Percentiles rank a stretch among this genome's conserved stretches.
Evolutionary conservation across 164 flowering plant genomes (phyloP).

Genomic region (Magnolia changhungtana): DNA sequence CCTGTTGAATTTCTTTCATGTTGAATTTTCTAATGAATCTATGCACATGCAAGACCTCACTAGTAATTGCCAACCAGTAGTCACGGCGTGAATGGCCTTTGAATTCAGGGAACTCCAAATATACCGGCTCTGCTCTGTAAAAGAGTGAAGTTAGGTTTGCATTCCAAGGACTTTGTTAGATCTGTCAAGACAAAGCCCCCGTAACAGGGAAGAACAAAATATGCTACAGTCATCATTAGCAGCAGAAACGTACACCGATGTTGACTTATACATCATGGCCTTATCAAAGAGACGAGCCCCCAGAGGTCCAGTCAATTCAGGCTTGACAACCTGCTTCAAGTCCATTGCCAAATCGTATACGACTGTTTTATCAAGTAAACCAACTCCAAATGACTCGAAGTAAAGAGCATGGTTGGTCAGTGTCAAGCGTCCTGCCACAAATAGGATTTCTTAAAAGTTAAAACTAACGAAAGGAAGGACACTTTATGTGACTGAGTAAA

Average conservation of each 20-base stretch:
- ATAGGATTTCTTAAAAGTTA: not conserved
- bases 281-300: slow-evolving; percentile 91
- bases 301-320: slow-evolving; percentile 88
- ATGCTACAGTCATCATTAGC: not conserved
- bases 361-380: slow-evolving; percentile 73
- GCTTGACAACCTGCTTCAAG: slow-evolving; percentile 74
- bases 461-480: not conserved
- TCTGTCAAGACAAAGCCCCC: not conserved
- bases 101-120: slow-evolving; percentile 81
- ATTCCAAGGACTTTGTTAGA: not conserved
- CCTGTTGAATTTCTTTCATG: slow-evolving; percentile 43
- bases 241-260: slow-evolving; percentile 49
- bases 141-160: slow-evolving; percentile 11
- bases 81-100: slow-evolving; percentile 82
- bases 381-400: slow-evolving; percentile 85
- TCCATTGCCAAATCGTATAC: slow-evolving; percentile 68
- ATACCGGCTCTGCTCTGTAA: slow-evolving; percentile 72
- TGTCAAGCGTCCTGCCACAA: slow-evolving; percentile 68
- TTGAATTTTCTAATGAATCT: slow-evolving; percentile 55
- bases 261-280: slow-evolving; percentile 85
- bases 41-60: slow-evolving; percentile 69
- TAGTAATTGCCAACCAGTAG: slow-evolving; percentile 80
- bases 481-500: too few relatives aligned
- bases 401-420: slow-evolving; percentile 73
- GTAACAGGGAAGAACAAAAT: not conserved